Conservation (phyloP, 495 filamentous ascomycete species). For the Aspergillus indologenus region DNA sequence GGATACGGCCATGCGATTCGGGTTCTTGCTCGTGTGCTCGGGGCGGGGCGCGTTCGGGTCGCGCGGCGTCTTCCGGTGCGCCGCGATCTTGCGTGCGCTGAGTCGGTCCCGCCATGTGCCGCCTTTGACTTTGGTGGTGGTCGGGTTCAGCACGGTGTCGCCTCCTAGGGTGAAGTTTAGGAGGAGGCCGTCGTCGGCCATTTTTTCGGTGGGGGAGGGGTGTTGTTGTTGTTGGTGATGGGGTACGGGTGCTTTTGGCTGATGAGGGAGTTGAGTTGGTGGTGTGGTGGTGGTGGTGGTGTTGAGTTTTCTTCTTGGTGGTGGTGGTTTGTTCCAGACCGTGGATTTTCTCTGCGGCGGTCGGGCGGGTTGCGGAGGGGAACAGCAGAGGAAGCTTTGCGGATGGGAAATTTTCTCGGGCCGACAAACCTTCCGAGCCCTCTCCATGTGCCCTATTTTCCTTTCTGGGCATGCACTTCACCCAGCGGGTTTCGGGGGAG, state of each 20-base stretch:
- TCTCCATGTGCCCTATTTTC: constrained; percentile 38
- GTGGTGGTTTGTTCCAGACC: too few relatives aligned
- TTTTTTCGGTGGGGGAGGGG: constrained; percentile 34
- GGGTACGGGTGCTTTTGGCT: too few relatives aligned
- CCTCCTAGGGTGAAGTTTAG: constrained; percentile 83
- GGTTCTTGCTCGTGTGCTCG: constrained; percentile 10
- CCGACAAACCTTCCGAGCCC: constrained; percentile 28
- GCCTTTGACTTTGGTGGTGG: constrained; percentile 73
- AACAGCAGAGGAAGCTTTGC: constrained; percentile 22
- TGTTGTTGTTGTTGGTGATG: too few relatives aligned
- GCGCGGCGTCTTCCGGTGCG: constrained; percentile 22
- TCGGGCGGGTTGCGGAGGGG: neutral
- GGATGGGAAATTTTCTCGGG: constrained; percentile 35
- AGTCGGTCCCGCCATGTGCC: constrained; percentile 88
- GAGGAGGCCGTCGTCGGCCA: constrained; percentile 95
- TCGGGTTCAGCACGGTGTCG: constrained; percentile 49
- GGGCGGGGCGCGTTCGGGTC: constrained; percentile 8
- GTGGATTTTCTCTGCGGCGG: too few relatives aligned
- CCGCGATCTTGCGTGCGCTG: constrained; percentile 70
- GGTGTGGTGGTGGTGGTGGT: too few relatives aligned
- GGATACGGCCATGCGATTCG: constrained; percentile 38
- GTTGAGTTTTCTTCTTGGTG: too few relatives aligned
- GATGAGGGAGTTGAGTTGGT: too few relatives aligned
- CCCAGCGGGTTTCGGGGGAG: neutral
- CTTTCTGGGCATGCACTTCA: constrained; percentile 18